These are phyloP conservation scores for Coniochaeta sp. DNA, from an alignment of 2,329 filamentous ascomycete genomes.

Conservation along the genomic window DNA sequence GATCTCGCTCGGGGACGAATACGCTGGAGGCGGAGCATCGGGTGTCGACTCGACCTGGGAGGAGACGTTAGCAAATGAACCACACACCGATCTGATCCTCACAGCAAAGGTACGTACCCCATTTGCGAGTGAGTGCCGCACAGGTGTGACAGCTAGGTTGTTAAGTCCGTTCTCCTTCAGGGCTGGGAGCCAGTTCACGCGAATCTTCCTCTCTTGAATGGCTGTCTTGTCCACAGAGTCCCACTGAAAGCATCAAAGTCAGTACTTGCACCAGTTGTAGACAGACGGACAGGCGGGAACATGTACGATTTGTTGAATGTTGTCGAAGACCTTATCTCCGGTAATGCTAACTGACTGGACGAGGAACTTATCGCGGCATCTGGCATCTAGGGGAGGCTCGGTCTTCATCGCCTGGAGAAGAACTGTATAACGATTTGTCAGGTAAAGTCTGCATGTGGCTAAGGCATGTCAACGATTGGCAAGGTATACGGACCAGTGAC, in stretches of 20 bases:
- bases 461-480: neutral
- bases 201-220: constrained; percentile 92
- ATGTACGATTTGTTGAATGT: constrained; percentile 72
- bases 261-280: constrained; percentile 13
- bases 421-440: constrained; percentile 42
- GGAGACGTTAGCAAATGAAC: neutral
- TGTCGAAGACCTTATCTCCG: constrained; percentile 74
- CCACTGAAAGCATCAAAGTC: constrained; percentile 50
- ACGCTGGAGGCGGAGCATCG: constrained; percentile 20
- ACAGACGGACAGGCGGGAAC: neutral
- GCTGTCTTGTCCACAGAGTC: constrained; percentile 67
- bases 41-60: constrained; percentile 24
- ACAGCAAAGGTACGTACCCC: constrained; percentile 15
- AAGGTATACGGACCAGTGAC: constrained; percentile 64
- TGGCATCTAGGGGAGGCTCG: constrained; percentile 76
- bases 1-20: constrained; percentile 21
- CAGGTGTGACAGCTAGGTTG: constrained; percentile 18
- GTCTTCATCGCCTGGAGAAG: constrained; percentile 97
- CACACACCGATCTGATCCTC: neutral
- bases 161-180: constrained; percentile 29
- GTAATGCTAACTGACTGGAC: constrained; percentile 86
- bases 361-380: constrained; percentile 96
- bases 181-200: constrained; percentile 73
- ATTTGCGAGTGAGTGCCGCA: constrained; percentile 17
- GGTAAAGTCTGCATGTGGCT: neutral